These are phyloP conservation scores for Alternaria triticimaculans DNA, from an alignment of 2,329 filamentous ascomycete genomes.

Conservation along the genomic window DNA sequence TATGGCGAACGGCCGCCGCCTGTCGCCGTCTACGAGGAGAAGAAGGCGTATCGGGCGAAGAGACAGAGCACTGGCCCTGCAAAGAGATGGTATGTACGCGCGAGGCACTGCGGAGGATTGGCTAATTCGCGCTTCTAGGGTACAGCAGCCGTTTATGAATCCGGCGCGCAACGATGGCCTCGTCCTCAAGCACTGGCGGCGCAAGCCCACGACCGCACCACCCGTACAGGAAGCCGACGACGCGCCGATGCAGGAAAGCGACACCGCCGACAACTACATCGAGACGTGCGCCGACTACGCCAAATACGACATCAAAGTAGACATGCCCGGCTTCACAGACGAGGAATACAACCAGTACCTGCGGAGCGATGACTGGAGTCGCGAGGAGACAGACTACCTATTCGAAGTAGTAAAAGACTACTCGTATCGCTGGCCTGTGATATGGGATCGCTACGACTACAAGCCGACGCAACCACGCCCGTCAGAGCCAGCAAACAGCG, in stretches of 20 bases:
- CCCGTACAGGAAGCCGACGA: constrained; percentile 42
- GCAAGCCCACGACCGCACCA: constrained; percentile 56
- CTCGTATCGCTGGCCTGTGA: constrained; percentile 87
- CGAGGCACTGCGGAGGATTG: background rate
- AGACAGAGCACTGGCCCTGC: constrained; percentile 48
- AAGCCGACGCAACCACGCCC: constrained; percentile 47
- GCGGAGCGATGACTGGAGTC: constrained; percentile 80
- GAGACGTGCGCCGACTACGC: constrained; percentile 69
- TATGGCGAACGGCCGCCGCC: constrained; percentile 51
- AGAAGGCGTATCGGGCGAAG: constrained; percentile 49
- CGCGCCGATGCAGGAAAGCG: constrained; percentile 40
- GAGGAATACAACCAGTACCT: constrained; percentile 83
- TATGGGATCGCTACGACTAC: constrained; percentile 92
- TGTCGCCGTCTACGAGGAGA: constrained; percentile 51
- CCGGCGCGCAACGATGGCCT: constrained; percentile 76
- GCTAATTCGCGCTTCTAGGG: constrained; percentile 33
- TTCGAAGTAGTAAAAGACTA: constrained; percentile 76
- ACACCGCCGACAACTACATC: constrained; percentile 44
- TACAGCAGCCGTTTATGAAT: constrained; percentile 70
- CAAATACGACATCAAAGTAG: constrained; percentile 85
- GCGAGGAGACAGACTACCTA: constrained; percentile 92
- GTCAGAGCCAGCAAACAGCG: constrained; percentile 26
- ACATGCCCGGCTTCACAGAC: constrained; percentile 81
- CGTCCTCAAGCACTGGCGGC: constrained; percentile 80
- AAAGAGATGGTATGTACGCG: constrained; percentile 44